A percentile compares a stretch with the other conserved stretches of the same genome.
Conservation (phyloP, 2,329 filamentous ascomycete species). For the Cryphonectria naterciae region DNA sequence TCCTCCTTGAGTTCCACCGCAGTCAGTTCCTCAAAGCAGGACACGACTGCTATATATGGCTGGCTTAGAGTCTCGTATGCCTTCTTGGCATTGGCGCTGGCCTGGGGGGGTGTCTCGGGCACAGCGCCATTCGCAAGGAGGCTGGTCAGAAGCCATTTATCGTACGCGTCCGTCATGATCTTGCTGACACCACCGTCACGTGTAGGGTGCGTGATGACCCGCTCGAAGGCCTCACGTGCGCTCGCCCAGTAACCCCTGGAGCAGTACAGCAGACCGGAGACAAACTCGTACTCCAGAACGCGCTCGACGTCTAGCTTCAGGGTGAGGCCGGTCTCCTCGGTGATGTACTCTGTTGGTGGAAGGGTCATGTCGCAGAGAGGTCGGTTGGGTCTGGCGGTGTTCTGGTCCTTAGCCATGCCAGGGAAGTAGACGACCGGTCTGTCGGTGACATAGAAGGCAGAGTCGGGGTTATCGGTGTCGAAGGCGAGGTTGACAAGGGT, state of each 20-base stretch:
- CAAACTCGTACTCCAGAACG: constrained; percentile 70
- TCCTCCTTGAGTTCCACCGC: constrained; percentile 66
- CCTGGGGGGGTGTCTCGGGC: constrained; percentile 58
- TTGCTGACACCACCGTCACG: constrained; percentile 67
- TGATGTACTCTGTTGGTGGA: constrained; percentile 61
- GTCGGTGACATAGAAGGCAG: constrained; percentile 65
- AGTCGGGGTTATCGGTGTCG: constrained; percentile 54
- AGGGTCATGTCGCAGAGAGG: constrained; percentile 52
- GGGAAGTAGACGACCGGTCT: constrained; percentile 70
- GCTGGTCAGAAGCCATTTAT: constrained; percentile 83
- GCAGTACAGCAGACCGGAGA: constrained; percentile 68
- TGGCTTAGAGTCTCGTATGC: constrained; percentile 62
- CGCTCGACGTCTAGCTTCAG: constrained; percentile 53
- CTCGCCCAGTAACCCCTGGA: constrained; percentile 63
- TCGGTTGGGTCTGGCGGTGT: constrained; percentile 39
- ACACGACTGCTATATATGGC: constrained; percentile 72
- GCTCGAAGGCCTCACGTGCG: constrained; percentile 65
- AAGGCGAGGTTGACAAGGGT: constrained; percentile 62
- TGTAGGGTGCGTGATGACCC: constrained; percentile 69
- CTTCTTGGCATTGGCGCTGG: constrained; percentile 57
- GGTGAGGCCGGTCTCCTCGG: constrained; percentile 60
- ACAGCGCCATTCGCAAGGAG: constrained; percentile 71
- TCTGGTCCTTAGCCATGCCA: constrained; percentile 39
- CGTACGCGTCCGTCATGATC: constrained; percentile 87
- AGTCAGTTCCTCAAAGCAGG: constrained; percentile 63